Evolutionary conservation across 257 asterid species (phyloP).

Genomic region (Nemophila menziesii): DNA sequence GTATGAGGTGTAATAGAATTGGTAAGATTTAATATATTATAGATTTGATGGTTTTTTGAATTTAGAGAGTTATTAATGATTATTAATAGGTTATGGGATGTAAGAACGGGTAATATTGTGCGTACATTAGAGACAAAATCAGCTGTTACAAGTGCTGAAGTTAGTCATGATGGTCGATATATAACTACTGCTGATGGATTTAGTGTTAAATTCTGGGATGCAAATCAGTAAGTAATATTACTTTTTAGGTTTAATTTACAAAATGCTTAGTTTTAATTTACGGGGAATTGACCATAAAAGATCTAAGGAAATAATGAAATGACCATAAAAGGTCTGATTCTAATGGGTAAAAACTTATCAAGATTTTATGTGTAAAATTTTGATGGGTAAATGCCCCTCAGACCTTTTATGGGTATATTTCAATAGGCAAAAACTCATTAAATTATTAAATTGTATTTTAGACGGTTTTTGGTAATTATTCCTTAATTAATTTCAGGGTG

Average conservation of each 20-base stretch:
- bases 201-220: conserved; percentile 32
- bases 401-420: no score
- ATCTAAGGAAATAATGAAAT: background rate
- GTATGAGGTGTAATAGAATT: conserved; percentile 6
- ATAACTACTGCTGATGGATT: conserved; percentile 32
- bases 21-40: background rate
- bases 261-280: background rate
- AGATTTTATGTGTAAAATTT: no score
- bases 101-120: conserved; percentile 22
- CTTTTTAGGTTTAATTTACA: background rate
- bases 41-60: no score
- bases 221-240: conserved; percentile 24
- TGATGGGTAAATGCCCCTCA: no score
- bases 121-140: conserved; percentile 29
- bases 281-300: no score
- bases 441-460: no score
- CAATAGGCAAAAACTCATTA: no score
- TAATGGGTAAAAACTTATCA: no score
- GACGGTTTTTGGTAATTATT: no score
- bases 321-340: background rate
- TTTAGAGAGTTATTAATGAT: no score
- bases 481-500: no score
- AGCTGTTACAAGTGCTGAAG: conserved; percentile 33
- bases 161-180: conserved; percentile 31
- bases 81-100: conserved; percentile 26